Conservation (phyloP, 805 yeast genomes). For the Metschnikowia colocasiae region DNA sequence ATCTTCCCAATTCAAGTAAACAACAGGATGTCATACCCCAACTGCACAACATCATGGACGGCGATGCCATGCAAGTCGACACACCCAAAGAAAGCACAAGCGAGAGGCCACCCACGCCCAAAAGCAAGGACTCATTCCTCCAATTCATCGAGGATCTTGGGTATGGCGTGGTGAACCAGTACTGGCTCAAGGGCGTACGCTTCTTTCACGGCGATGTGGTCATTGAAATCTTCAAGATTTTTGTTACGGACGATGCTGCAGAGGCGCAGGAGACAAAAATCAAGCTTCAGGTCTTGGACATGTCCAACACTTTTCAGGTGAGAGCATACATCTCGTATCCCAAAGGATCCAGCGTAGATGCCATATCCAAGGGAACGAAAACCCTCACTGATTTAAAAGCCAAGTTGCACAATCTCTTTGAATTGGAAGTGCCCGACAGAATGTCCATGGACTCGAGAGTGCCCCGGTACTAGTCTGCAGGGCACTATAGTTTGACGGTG, state of each 20-base stretch:
- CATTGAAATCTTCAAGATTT: conserved; percentile 54
- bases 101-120: neutral
- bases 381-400: conserved; percentile 60
- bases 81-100: neutral
- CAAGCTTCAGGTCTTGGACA: conserved; percentile 42
- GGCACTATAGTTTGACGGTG: conserved; percentile 6
- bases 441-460: conserved; percentile 77
- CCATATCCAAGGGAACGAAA: conserved; percentile 60
- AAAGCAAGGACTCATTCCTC: conserved; percentile 36
- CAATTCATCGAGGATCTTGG: conserved; percentile 61
- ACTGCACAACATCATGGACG: neutral
- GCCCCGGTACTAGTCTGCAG: conserved; percentile 7
- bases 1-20: neutral
- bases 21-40: neutral
- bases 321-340: conserved; percentile 69
- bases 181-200: conserved; percentile 57
- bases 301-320: conserved; percentile 55
- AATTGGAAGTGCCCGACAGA: conserved; percentile 72
- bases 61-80: conserved; percentile 7
- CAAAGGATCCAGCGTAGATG: conserved; percentile 70
- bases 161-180: conserved; percentile 59
- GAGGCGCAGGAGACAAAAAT: conserved; percentile 23
- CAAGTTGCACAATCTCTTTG: conserved; percentile 64
- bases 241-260: conserved; percentile 32
- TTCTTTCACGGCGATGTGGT: conserved; percentile 59